phyloP scores from a whole-genome alignment of 345 rosid species.

The Heritiera fomes region DNA sequence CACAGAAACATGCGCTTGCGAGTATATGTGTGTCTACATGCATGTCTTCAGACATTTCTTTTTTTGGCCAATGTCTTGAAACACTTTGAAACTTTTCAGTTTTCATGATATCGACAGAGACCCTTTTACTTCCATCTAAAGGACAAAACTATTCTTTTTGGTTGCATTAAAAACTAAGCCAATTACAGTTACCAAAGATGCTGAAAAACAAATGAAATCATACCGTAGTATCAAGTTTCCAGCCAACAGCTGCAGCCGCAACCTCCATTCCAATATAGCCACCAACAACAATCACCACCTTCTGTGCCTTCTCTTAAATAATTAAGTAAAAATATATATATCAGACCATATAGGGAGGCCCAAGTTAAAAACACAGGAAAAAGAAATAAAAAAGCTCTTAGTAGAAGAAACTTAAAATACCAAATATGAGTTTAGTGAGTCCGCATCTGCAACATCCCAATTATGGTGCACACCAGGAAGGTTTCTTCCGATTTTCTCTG shows the following conservation, averaged over 20 bases:
- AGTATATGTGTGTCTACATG: background rate
- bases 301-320: conserved; percentile 71
- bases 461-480: conserved; percentile 91
- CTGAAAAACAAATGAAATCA: conserved; percentile 1
- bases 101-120: background rate
- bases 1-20: background rate
- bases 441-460: conserved; percentile 92
- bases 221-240: conserved; percentile 94
- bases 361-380: background rate
- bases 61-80: conserved; percentile 1
- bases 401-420: conserved; percentile 40
- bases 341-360: conserved; percentile 5
- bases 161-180: background rate
- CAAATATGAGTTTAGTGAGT: conserved; percentile 76
- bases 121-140: background rate
- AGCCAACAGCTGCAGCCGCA: conserved; percentile 91
- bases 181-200: background rate
- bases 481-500: conserved; percentile 89
- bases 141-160: background rate
- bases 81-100: background rate
- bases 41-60: background rate
- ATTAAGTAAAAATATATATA: conserved; percentile 2
- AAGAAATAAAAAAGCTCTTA: background rate
- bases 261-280: conserved; percentile 99
- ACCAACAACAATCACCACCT: conserved; percentile 87